Percentiles rank a stretch among this genome's conserved stretches.
These are phyloP conservation scores for Diaporthe destruens DNA, from an alignment of 2,329 filamentous ascomycete genomes.

Conservation along the genomic window DNA sequence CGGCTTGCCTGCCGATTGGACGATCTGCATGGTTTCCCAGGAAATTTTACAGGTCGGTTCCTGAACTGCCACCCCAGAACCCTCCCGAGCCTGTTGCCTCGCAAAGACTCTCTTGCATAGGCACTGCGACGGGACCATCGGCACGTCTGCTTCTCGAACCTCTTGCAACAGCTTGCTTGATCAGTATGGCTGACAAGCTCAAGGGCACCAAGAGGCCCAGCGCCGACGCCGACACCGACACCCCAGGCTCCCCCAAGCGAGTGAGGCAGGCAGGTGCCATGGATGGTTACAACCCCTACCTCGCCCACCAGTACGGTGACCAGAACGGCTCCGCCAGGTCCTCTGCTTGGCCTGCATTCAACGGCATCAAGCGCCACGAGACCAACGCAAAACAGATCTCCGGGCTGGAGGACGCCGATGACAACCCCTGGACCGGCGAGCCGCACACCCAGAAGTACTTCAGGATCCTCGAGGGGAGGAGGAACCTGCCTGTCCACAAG, in stretches of 20 bases:
- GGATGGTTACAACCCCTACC: conserved; percentile 79
- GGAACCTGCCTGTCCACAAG: conserved; percentile 90
- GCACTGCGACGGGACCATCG: conserved; percentile 16
- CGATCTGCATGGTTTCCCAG: conserved; percentile 11
- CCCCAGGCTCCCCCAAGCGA: conserved; percentile 50
- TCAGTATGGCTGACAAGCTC: conserved; percentile 55
- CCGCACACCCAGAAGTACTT: conserved; percentile 88
- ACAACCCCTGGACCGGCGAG: conserved; percentile 87
- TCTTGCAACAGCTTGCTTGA: conserved; percentile 17
- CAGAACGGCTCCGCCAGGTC: conserved; percentile 53
- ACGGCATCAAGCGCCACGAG: conserved; percentile 79
- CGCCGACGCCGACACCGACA: conserved; percentile 53
- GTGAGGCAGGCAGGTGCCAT: conserved; percentile 44
- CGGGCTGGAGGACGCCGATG: conserved; percentile 81
- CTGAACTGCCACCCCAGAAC: not conserved
- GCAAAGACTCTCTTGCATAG: conserved; percentile 23
- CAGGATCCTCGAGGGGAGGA: conserved; percentile 84
- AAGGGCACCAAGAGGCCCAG: conserved; percentile 59
- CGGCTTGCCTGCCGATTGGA: conserved; percentile 33
- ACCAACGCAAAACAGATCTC: conserved; percentile 83
- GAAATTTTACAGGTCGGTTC: conserved; percentile 33
- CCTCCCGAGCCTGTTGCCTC: not conserved
- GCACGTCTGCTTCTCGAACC: conserved; percentile 9
- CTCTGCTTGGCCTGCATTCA: conserved; percentile 63
- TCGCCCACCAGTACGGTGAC: conserved; percentile 83